Evolutionary conservation across 192 early-diverging fungal genomes (phyloP).

Genomic region (Umbelopsis sp.): DNA sequence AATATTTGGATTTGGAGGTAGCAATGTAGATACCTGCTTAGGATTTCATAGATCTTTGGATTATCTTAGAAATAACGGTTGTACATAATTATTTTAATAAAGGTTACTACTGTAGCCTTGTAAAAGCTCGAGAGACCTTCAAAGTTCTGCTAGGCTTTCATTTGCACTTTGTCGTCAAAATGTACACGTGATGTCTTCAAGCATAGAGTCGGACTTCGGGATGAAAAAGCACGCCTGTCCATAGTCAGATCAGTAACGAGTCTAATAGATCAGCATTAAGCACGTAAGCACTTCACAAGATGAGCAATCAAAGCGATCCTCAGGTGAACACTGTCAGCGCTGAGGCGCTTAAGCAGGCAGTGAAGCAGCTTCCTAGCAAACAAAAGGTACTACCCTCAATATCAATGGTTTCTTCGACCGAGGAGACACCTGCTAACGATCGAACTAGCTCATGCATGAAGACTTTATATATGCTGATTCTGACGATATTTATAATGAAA

Average conservation of each 20-base stretch:
- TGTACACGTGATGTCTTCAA: too few relatives aligned
- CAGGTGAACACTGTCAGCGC: not conserved
- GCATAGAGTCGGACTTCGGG: not conserved
- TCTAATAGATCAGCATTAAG: not conserved
- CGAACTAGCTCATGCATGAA: conserved; percentile 37
- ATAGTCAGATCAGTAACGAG: not conserved
- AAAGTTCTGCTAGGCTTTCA: too few relatives aligned
- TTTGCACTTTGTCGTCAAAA: too few relatives aligned
- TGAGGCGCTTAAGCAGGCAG: conserved; percentile 45
- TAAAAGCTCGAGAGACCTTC: too few relatives aligned
- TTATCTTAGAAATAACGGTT: too few relatives aligned
- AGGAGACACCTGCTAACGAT: not conserved
- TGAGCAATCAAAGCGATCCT: conserved; percentile 3
- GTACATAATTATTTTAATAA: too few relatives aligned
- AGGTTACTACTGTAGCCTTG: too few relatives aligned
- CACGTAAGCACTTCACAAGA: not conserved
- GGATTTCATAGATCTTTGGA: too few relatives aligned
- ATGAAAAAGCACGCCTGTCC: not conserved
- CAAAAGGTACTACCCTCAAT: conserved; percentile 39
- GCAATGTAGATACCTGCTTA: too few relatives aligned
- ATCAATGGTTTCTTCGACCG: not conserved
- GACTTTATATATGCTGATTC: conserved; percentile 53
- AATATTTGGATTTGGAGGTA: too few relatives aligned
- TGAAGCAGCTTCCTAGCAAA: conserved; percentile 51
- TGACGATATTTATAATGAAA: conserved; percentile 50